These are phyloP conservation scores for Alternaria consortialis DNA, from an alignment of 2,329 filamentous ascomycete species.

Conservation along the genomic window DNA sequence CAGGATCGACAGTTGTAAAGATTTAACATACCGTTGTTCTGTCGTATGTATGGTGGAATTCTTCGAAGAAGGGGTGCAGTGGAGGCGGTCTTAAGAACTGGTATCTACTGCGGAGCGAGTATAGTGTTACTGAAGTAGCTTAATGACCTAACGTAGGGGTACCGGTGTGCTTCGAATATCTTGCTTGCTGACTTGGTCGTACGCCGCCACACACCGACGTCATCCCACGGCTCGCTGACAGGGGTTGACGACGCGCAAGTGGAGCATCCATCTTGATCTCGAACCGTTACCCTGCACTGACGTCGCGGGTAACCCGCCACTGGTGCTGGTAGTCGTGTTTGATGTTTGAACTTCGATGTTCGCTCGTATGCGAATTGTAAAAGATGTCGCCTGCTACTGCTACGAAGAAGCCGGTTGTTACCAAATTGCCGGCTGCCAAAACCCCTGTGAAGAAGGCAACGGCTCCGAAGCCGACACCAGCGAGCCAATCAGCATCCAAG, in stretches of 20 bases:
- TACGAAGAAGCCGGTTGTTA: conserved; percentile 31
- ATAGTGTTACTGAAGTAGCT: conserved; percentile 12
- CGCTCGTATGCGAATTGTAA: conserved; percentile 4
- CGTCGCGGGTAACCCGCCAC: conserved; percentile 26
- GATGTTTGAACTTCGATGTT: conserved; percentile 18
- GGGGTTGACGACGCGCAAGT: conserved; percentile 32
- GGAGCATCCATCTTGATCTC: conserved; percentile 37
- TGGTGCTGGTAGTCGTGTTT: conserved; percentile 7
- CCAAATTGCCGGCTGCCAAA: conserved; percentile 11
- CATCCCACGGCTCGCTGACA: conserved; percentile 37
- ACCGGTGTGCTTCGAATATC: conserved; percentile 29
- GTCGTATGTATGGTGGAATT: background rate
- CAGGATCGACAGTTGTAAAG: conserved; percentile 6
- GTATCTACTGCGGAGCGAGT: conserved; percentile 10
- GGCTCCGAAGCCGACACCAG: conserved; percentile 4
- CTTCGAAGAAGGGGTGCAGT: conserved; percentile 2
- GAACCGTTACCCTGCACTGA: conserved; percentile 28
- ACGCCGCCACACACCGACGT: conserved; percentile 47
- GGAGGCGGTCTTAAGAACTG: background rate
- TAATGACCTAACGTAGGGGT: conserved; percentile 22
- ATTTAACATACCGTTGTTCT: conserved; percentile 25
- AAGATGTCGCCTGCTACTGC: conserved; percentile 38
- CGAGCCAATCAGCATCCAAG: conserved; percentile 25
- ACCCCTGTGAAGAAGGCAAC: background rate
- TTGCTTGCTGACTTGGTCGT: conserved; percentile 30